Base-by-base conservation (phyloP, 257 asterid species). In the Solanum clarkiae region DNA sequence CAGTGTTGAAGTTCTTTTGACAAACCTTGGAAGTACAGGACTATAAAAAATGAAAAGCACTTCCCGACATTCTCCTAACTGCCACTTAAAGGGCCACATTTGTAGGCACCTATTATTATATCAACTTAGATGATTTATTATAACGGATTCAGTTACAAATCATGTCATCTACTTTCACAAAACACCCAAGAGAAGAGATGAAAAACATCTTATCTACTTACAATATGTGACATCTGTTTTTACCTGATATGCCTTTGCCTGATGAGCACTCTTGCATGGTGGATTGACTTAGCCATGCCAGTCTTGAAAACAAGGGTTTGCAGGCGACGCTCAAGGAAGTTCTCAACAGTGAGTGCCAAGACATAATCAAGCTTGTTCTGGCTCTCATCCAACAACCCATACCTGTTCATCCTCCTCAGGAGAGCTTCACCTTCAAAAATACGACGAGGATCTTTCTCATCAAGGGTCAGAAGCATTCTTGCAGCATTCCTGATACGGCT, bases 201-300 rank as follows among this genome's bases (percentile, higher is more conserved):
- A 53, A 24, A 16, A 17, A 18, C 26, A 79, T 47, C 8, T 53
- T 79, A 79, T 16, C n/a, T 10, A 51, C 53, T 26, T 5, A 6
- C 45, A 53, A 16, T 1, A 2, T 53, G 65, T 24, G 10, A 53
- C 45, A 4, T 13, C 22, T 17, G 8, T 55, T 45, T 29, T 32
- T 88, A 95, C 98, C 98, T 93, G 91, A 95, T 93, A 84, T 95
- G 98, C 91, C 92, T 95, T 85, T 95, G 97, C 90, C 97, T 91
- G 86, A 95, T 95, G 63, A 95, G 95, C 72, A 93, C 97, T 75
- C 98, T 89, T 4, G 98, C 98, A 87, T 95, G 98, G 90, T 95
- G 97, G 84, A 95, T 95, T 18, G 97, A 95, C 91, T 93, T 95
- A 2, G 97, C 97, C 97, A 92, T 92, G 29, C 98, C 97, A 29